Evolutionary conservation across 1,284 basidiomycete genomes (phyloP).

Genomic region (Trichosporon faecale): DNA sequence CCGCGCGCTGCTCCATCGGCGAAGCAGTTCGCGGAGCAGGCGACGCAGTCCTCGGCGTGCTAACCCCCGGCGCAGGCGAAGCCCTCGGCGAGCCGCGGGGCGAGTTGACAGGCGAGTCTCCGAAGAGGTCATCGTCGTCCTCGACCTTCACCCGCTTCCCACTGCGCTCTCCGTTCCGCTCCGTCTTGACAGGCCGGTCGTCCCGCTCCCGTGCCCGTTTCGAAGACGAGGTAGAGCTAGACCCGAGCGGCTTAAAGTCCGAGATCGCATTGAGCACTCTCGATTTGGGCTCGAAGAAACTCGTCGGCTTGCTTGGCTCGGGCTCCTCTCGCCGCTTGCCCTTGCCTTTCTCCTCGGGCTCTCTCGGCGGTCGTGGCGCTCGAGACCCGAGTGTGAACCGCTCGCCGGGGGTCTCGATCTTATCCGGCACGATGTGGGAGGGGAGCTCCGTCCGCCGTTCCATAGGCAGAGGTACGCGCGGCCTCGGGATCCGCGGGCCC

Average conservation of each 20-base stretch:
- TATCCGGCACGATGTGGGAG: background rate
- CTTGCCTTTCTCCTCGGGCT: background rate
- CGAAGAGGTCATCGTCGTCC: background rate
- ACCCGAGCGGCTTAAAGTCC: background rate
- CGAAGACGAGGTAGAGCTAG: background rate
- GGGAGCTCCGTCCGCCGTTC: background rate
- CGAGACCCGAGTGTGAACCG: background rate
- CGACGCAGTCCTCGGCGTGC: no score
- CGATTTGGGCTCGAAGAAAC: constrained; percentile 1
- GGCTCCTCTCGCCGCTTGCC: background rate
- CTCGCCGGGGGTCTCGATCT: background rate
- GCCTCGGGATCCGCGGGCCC: background rate
- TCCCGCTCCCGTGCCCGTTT: background rate
- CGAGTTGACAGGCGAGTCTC: background rate
- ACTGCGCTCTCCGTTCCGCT: background rate
- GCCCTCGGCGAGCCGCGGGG: background rate
- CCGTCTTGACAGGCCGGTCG: background rate
- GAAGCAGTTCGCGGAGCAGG: background rate
- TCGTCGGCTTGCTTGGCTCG: background rate
- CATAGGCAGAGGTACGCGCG: background rate
- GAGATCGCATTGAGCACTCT: background rate
- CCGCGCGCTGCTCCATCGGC: background rate
- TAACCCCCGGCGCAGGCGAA: background rate
- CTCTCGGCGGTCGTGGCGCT: background rate
- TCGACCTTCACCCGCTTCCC: background rate